Conservation (phyloP, 2,329 filamentous ascomycete genomes). For the Leptographium lundbergii region DNA sequence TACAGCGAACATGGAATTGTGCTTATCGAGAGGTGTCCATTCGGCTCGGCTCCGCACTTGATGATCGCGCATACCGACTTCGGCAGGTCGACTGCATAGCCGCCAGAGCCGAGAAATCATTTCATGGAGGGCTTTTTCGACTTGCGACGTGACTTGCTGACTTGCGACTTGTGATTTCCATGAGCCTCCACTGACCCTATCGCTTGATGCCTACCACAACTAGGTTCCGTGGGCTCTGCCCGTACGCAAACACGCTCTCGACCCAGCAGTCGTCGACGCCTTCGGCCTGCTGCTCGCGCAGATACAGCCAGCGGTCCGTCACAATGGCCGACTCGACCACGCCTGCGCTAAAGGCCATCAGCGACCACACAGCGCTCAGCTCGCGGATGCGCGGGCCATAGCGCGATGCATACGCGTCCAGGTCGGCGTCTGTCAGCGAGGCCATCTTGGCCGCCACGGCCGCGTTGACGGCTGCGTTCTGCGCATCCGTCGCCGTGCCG, state of each 20-base stretch:
- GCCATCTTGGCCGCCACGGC: conserved; percentile 53
- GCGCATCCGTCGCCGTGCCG: conserved; percentile 15
- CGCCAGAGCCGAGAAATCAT: background rate
- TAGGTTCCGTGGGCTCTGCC: conserved; percentile 73
- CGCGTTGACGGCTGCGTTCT: conserved; percentile 14
- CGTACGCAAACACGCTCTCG: conserved; percentile 84
- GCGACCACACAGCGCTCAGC: conserved; percentile 74
- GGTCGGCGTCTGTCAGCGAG: conserved; percentile 60
- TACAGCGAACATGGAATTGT: no score
- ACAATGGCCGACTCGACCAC: conserved; percentile 87
- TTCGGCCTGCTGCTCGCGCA: conserved; percentile 58
- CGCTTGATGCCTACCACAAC: conserved; percentile 83
- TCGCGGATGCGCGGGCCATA: conserved; percentile 63
- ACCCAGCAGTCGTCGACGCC: conserved; percentile 68
- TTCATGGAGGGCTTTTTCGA: background rate
- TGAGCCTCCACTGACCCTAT: conserved; percentile 2
- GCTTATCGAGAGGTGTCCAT: background rate
- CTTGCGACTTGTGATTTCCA: background rate
- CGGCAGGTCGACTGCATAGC: background rate
- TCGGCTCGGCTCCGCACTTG: background rate
- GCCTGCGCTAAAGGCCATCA: conserved; percentile 91
- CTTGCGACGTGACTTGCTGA: no score
- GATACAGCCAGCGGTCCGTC: conserved; percentile 76
- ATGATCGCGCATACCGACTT: background rate
- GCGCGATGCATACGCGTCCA: conserved; percentile 53